These are phyloP conservation scores for Chloromonas sp. DNA, from an alignment of 163 green algal species.

Conservation along the genomic window DNA sequence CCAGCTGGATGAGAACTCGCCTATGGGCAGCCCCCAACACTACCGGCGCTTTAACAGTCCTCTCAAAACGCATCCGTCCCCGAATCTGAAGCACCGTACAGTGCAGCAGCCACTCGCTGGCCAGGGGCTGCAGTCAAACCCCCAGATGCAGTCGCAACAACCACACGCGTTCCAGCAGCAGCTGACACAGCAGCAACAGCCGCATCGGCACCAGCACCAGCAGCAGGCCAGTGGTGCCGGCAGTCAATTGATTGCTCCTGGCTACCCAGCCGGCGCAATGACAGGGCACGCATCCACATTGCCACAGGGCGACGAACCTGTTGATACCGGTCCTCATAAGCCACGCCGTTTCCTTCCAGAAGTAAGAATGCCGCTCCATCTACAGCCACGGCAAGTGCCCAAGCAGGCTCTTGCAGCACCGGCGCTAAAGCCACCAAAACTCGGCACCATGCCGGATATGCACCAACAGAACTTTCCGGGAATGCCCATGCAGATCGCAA, in stretches of 20 bases:
- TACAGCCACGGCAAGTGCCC: background rate
- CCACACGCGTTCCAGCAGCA: background rate
- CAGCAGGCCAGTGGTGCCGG: background rate
- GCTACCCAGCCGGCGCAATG: background rate
- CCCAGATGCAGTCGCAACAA: background rate
- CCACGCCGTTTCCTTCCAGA: background rate
- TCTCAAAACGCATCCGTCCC: background rate
- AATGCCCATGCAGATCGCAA: background rate
- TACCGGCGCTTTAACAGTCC: background rate
- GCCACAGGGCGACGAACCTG: background rate
- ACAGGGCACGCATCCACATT: background rate
- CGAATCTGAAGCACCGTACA: background rate
- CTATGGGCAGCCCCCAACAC: background rate
- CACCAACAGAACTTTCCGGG: background rate
- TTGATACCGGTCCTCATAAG: background rate
- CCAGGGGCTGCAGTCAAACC: too few relatives aligned
- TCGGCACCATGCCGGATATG: background rate
- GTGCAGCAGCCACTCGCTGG: too few relatives aligned
- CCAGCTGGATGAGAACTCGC: background rate
- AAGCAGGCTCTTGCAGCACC: background rate
- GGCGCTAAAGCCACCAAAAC: background rate
- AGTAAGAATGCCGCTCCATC: background rate
- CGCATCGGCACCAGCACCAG: background rate
- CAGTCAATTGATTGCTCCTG: background rate
- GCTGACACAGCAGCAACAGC: background rate